Evolutionary conservation across 331 rosid genomes (phyloP).

Genomic region (Prunus yedoensis): DNA sequence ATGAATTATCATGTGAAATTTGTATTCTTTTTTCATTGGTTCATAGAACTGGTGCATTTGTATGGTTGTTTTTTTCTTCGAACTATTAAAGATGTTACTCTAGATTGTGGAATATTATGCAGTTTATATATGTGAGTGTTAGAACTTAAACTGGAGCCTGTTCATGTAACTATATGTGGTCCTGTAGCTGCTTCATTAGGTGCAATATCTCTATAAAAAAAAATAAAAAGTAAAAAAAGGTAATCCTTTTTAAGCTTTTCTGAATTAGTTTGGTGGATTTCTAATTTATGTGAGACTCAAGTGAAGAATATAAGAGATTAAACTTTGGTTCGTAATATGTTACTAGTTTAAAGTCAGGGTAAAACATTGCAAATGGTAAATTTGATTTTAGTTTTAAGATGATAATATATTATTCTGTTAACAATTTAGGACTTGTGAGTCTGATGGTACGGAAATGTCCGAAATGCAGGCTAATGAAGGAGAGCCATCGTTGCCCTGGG

Average conservation of each 20-base stretch:
- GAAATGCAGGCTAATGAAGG: constrained; percentile 61
- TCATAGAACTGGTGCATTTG: neutral
- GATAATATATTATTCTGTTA: neutral
- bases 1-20: constrained; percentile 8
- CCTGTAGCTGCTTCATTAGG: neutral
- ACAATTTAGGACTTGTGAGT: constrained; percentile 7
- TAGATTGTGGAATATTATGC: neutral
- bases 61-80: neutral
- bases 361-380: neutral
- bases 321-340: neutral
- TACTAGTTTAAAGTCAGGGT: neutral
- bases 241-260: neutral
- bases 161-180: neutral
- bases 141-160: neutral
- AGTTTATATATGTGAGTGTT: neutral
- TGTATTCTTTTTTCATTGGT: neutral
- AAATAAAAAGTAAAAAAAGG: neutral
- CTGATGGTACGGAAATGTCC: constrained; percentile 30
- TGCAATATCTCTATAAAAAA: neutral
- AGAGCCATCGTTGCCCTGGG: constrained; percentile 51
- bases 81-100: neutral
- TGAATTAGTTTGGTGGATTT: neutral
- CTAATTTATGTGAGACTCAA: neutral
- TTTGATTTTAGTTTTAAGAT: neutral
- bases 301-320: neutral